A percentile compares a stretch with the other conserved stretches of the same genome.
phyloP scores from a whole-genome alignment of 78 protist genomes.

The Dictyostelium purpureum region DNA sequence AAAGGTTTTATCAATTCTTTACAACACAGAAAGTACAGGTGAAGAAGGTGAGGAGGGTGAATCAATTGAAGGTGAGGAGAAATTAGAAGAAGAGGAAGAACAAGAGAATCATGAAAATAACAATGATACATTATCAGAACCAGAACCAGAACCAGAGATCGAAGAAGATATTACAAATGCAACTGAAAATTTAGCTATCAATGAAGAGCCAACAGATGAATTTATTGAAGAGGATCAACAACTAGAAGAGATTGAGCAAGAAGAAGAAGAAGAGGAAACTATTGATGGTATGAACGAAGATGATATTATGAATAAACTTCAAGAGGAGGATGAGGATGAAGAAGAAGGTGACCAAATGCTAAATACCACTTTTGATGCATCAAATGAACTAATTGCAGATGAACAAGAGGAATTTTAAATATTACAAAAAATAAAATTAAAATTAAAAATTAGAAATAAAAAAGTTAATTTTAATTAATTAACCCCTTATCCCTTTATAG shows the following conservation, averaged over 20 bases:
- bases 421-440: not conserved
- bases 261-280: not conserved
- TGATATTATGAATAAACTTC: not conserved
- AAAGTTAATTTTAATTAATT: not conserved
- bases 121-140: not conserved
- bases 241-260: not conserved
- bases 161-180: constrained; percentile 5
- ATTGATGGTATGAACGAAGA: constrained; percentile 21
- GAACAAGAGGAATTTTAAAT: constrained; percentile 2
- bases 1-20: constrained; percentile 56
- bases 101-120: not conserved
- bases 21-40: not conserved
- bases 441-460: not conserved
- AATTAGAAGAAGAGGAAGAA: not conserved
- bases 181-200: not conserved
- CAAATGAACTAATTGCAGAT: not conserved
- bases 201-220: not conserved
- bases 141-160: not conserved
- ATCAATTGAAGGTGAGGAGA: not conserved
- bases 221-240: not conserved
- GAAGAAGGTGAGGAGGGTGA: not conserved
- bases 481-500: not conserved
- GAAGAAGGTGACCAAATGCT: not conserved
- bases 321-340: not conserved
- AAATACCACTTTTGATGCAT: not conserved